Base-by-base conservation (phyloP, 768 basidiomycete genomes). In the Hydnum rufescens region DNA sequence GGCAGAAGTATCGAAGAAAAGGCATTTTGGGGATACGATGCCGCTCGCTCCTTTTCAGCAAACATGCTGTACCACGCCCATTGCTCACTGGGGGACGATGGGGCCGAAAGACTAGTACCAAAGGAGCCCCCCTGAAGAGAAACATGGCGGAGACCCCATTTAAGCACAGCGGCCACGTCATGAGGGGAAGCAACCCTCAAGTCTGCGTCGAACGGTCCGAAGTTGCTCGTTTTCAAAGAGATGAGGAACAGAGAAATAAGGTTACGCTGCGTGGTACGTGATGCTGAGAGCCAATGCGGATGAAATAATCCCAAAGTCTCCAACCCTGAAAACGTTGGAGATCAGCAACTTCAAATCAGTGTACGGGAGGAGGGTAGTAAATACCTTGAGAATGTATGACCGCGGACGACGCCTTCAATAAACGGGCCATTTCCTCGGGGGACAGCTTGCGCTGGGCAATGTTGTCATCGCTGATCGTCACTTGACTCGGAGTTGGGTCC, bases 291-390 rank as follows among this genome's bases (percentile, higher is more conserved):
- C 83, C 81, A 87, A 62, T 86, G 80, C 3, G 85, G 82, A 59
- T 81, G 80, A 81, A 87, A 87, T 44, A 87, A 70, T 19, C 84
- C 85, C 44, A 82, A 76, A 3, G 79, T 77, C 62, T 85, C 82
- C 49, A 85, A 69, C n/a, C 83, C 83, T 86, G 44, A 13, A 8
- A 28, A 25, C 26, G 4, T 28, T 5, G 16, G 4, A 22, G 3
- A 19, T 13, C 28, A 18, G 4, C n/a, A n/a, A n/a, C n/a, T n/a
- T 6, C 16, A 16, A 4, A 39, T 28, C n/a, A 1, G 13, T 26
- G 25, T 13, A 47, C 26, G 16, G 26, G 26, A 13, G 13, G 26
- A 8, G 26, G 16, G 26, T 51, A 43, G 36, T 16, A 63, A 75
- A 29, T 66, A 77, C 83, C 84, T 59, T 74, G 71, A 43, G 76